A percentile compares a stretch with the other conserved stretches of the same genome.
These are phyloP conservation scores for Lithocarpus polystachyus DNA, from an alignment of 306 rosid species.

Conservation along the genomic window DNA sequence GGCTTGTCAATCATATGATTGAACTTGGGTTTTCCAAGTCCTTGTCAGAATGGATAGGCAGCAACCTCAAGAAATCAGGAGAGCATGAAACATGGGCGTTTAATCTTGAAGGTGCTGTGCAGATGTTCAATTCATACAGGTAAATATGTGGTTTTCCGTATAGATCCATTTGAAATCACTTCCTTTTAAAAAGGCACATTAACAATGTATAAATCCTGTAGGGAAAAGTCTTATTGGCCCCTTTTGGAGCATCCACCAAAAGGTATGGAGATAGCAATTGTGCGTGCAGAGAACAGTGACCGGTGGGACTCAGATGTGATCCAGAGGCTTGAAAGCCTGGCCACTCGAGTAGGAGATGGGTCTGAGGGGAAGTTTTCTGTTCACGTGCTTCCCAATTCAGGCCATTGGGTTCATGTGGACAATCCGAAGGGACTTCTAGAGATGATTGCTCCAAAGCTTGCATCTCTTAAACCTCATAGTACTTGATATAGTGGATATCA, in stretches of 20 bases:
- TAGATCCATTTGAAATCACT: not conserved
- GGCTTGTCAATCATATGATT: conserved; percentile 87
- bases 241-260: conserved; percentile 78
- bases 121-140: conserved; percentile 89
- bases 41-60: conserved; percentile 89
- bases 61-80: conserved; percentile 77
- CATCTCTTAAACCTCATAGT: conserved; percentile 41
- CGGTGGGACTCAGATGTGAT: conserved; percentile 63
- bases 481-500: conserved; percentile 7
- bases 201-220: conserved; percentile 21
- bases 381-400: conserved; percentile 73
- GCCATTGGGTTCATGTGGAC: conserved; percentile 98
- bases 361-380: conserved; percentile 57
- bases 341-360: conserved; percentile 35
- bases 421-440: conserved; percentile 86
- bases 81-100: conserved; percentile 82
- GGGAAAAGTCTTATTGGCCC: conserved; percentile 75
- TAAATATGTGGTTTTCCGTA: conserved; percentile 14
- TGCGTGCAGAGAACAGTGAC: conserved; percentile 88
- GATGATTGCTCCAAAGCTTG: conserved; percentile 66
- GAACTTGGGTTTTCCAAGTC: conserved; percentile 86
- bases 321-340: conserved; percentile 53
- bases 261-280: conserved; percentile 56
- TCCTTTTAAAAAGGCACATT: not conserved
- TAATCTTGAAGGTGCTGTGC: conserved; percentile 72